phyloP scores from a whole-genome alignment of 306 rosid genomes.

The Potentilla sterilis region DNA sequence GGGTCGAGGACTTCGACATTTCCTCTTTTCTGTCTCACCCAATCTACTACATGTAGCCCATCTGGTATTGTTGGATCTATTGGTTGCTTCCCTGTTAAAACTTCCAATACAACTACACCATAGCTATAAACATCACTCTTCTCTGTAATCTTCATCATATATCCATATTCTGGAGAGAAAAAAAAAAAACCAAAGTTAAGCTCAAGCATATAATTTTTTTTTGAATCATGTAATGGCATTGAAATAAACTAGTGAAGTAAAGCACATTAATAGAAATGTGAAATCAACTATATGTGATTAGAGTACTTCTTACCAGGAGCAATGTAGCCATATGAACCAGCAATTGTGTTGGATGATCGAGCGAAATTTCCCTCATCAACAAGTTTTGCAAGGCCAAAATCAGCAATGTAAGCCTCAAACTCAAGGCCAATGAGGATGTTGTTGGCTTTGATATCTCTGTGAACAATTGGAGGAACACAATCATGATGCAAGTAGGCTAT shows the following conservation, averaged over 20 bases:
- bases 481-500: conserved; percentile 94
- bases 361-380: conserved; percentile 79
- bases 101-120: conserved; percentile 78
- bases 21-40: conserved; percentile 77
- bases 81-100: conserved; percentile 90
- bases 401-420: conserved; percentile 92
- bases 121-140: conserved; percentile 83
- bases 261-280: conserved; percentile 8
- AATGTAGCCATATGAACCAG: conserved; percentile 96
- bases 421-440: conserved; percentile 95
- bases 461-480: conserved; percentile 94
- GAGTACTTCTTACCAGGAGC: conserved; percentile 74
- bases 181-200: conserved; percentile 12
- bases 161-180: conserved; percentile 71
- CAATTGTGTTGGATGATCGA: conserved; percentile 82
- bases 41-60: conserved; percentile 82
- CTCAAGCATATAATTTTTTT: conserved; percentile 5
- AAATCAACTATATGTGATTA: neutral
- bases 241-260: neutral
- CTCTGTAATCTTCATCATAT: conserved; percentile 79
- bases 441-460: conserved; percentile 93
- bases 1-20: conserved; percentile 66
- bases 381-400: conserved; percentile 93
- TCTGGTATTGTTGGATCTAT: conserved; percentile 96
- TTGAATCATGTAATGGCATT: neutral